These are phyloP conservation scores for Vaccinium corymbosum DNA, from an alignment of 148 eudicot genomes.

Conservation along the genomic window DNA sequence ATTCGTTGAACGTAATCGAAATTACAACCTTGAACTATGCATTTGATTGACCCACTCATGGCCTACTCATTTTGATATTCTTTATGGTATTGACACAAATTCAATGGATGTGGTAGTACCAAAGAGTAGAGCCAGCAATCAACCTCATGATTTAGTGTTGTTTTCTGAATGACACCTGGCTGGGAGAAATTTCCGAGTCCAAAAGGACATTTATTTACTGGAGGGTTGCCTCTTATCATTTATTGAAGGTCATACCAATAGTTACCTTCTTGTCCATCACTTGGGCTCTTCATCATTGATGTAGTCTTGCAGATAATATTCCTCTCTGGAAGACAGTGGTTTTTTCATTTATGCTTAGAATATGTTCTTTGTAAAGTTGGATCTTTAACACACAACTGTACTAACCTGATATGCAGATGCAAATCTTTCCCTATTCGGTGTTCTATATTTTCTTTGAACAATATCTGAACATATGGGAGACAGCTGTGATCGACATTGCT, in stretches of 20 bases:
- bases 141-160: not conserved
- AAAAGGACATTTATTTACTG: not conserved
- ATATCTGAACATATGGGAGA: slow-evolving; percentile 69
- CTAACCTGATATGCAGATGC: slow-evolving; percentile 39
- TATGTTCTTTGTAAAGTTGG: slow-evolving; percentile 11
- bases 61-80: not conserved
- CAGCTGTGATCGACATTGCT: slow-evolving; percentile 60
- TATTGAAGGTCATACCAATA: not conserved
- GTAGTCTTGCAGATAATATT: not conserved
- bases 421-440: slow-evolving; percentile 67
- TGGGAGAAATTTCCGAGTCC: not conserved
- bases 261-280: not conserved
- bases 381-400: not conserved
- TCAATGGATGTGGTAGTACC: not conserved
- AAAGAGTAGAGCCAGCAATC: not conserved
- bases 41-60: not conserved
- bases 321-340: not conserved
- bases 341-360: not conserved
- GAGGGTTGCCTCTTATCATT: not conserved
- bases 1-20: not conserved
- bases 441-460: slow-evolving; percentile 78
- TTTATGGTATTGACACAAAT: not conserved
- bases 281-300: not conserved
- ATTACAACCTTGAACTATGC: not conserved
- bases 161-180: not conserved